Base-by-base conservation (phyloP, 495 filamentous ascomycete genomes). In the Aspergillus sclerotiicarbonarius region DNA sequence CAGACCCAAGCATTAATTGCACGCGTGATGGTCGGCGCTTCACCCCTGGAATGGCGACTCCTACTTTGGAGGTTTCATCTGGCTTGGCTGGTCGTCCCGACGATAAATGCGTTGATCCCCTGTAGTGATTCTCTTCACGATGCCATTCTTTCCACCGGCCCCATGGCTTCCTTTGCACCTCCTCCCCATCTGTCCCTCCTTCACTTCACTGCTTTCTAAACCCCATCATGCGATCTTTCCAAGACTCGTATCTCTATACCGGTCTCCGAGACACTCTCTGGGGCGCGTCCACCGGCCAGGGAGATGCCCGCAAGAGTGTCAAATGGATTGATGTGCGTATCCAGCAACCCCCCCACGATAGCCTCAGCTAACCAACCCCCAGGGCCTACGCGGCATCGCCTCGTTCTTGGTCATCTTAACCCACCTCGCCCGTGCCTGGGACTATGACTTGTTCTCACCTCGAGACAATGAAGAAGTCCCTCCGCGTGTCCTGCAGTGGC, bases 241-340 rank as follows among this genome's bases (percentile, higher is more conserved):
- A 70, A 35, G 63, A 65, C 6, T 57, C 57, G 18, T 51, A 62
- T 56, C 61, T 71, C 6, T 76, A 76, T 50, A 64, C 62, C 43
- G 68, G 68, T 4, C 56, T 76, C 9, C 51, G 69, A 47, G 70
- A 73, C 6, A 69, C 54, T 31, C 47, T 74, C 3, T 76, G 73
- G 73, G 65, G 61, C 20, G 62, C 74, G 45, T 60, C 71, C 3
- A 64, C 47, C 31, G 61, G 64, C 41, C 74, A 70, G 54, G 73
- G 73, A 19, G 71, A 76, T 53, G 70, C 73, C 8, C 60, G 70
- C 56, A 83, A 83, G 63, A 84, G 84, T 58, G 83, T 88, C 25
- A 87, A 86, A 74, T 88, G 85, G 85, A 83, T 87, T 37, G 85
- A 88, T 79, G 84, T 86, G 70, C 62, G 82, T 77, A 37, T 29